Evolutionary conservation across 208 protist species (phyloP), one percentile per base, ranked within the genome.

Genomic region (Trypanosoma vivax): DNA sequence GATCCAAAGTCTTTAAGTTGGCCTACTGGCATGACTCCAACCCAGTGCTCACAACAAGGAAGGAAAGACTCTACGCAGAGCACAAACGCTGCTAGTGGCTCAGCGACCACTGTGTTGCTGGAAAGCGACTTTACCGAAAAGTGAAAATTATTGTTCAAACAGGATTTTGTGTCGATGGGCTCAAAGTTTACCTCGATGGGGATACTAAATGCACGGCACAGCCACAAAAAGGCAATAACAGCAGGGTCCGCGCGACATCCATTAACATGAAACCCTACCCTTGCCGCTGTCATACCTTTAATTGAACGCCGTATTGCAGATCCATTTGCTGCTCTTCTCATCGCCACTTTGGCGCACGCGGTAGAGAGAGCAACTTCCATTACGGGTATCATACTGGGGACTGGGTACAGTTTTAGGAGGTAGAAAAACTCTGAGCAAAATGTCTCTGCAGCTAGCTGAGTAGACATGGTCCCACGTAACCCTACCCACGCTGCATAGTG

Each of bases 381-480:
- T 5, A 75, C 53, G 4, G 76, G 67, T 33, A 85, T 29, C 42
- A 90, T 56, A 9, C 62, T 54, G 2, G 65, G 60, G 45, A 61
- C 39, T 3, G 52, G 57, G 55, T 85, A 64, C 18, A 63, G 53
- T 37, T 68, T 66, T 3, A 89, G 42, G n/a, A 89, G 25, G 31
- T 70, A 67, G 29, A 89, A 73, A 49, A 89, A 70, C 52, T 89
- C 81, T 5, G 81, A 57, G 28, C 73, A 85, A 51, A 89, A 83
- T 49, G 68, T 65, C 50, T 89, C 81, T 16, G 56, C 62, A 16
- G 81, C 77, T 13, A 89, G 66, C 29, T 73, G 71, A 5, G 67
- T 52, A n/a, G 58, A 73, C 77, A 89, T 85, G 21, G 55, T 63
- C 7, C 77, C 76, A 9, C 81, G 76, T 39, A 89, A 65, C 1